Base-by-base conservation (phyloP, 441 rosid species). In the Codiaeum variegatum region DNA sequence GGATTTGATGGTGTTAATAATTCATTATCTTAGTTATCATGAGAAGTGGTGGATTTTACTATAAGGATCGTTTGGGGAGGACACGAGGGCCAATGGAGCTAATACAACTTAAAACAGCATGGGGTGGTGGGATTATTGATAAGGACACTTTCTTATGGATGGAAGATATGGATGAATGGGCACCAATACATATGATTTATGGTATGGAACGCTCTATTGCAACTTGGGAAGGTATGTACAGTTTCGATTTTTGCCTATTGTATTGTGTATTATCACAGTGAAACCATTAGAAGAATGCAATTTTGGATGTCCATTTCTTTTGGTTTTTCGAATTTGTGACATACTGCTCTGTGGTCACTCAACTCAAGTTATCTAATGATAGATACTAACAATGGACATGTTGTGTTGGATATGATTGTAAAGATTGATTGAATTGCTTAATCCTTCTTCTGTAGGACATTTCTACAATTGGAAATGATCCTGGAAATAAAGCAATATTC, bases 121-220 rank as follows among this genome's bases (percentile, higher is more conserved):
- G 94, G 89, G 97, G 97, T 83, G 88, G 76, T 71, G 98, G 98
- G 62, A 88, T 93, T 1, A 89, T 93, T 52, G 98, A 93, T 76
- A 91, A 86, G 68, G 84, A 91, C 73, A 93, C 98, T 21, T 91
- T 93, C 82, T 71, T 93, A 52, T 93, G 98, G 98, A 90, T 90
- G 23, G 94, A 90, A 42, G 98, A 89, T 82, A 84, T 93, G 94
- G 97, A 91, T 79, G 98, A 90, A 82, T 93, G 97, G 98, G 96
- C 90, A 6, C 98, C 98, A 1, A 93, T 93, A 81, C 94, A 88
- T 77, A 93, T 93, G 98, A 78, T 93, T 73, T 91, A 93, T 64
- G 97, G 96, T 83, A 66, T 93, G 85, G 98, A 93, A 77, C 91
- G 82, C 49, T 94, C 97, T 9, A 89, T 91, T 81, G 97, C 92